A percentile compares a stretch with the other conserved stretches of the same genome.
These are phyloP conservation scores for Bipolaris cookei DNA, from an alignment of 2,329 filamentous ascomycete genomes.

Conservation along the genomic window DNA sequence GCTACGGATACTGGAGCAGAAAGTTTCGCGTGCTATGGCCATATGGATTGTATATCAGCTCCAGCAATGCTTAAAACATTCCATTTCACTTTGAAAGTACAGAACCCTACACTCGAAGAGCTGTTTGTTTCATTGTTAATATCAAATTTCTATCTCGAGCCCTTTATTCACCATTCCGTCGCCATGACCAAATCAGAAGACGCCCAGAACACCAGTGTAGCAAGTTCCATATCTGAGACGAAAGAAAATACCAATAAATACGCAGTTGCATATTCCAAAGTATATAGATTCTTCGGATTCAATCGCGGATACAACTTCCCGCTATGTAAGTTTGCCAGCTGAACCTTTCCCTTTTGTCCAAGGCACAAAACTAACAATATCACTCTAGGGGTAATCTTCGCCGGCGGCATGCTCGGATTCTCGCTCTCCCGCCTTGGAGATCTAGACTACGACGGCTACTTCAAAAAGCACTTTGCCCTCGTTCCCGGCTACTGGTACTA, in stretches of 20 bases:
- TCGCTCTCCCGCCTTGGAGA: neutral
- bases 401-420: neutral
- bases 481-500: neutral
- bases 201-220: neutral
- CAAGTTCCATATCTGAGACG: neutral
- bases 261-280: neutral
- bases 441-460: neutral
- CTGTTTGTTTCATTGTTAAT: neutral
- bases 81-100: neutral
- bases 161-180: neutral
- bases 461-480: neutral
- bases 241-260: neutral
- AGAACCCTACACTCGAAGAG: neutral
- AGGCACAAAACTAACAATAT: neutral
- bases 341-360: no score
- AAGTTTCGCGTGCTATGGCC: no score
- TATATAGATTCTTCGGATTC: neutral
- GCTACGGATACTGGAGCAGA: no score
- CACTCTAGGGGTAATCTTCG: neutral
- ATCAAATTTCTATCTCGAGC: neutral
- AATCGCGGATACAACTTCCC: neutral
- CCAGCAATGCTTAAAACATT: neutral
- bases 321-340: neutral
- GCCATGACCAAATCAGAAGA: neutral
- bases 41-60: neutral